Conservation (phyloP, 2,329 filamentous ascomycete species). For the Arthrobotrys sinensis region DNA sequence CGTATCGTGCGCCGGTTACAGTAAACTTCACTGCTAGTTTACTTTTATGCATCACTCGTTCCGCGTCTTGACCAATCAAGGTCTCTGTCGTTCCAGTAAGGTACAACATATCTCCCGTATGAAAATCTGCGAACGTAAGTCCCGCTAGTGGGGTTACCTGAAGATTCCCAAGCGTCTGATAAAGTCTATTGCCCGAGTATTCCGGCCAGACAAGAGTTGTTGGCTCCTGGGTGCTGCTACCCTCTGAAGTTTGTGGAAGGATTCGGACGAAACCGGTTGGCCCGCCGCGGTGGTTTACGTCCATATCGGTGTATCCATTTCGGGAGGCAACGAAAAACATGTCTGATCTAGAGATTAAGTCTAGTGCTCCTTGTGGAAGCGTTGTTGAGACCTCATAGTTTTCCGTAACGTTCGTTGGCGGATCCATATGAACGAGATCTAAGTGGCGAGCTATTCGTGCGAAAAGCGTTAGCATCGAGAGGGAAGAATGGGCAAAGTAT, state of each 20-base stretch:
- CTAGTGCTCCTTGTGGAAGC: conserved; percentile 73
- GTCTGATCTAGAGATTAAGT: conserved; percentile 77
- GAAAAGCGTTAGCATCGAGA: neutral
- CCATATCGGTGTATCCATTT: conserved; percentile 78
- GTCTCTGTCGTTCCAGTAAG: conserved; percentile 79
- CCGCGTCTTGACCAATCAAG: conserved; percentile 76
- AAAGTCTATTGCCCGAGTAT: conserved; percentile 86
- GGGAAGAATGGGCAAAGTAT: conserved; percentile 74
- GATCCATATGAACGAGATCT: conserved; percentile 69
- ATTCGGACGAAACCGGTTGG: conserved; percentile 81
- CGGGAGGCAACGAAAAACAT: conserved; percentile 83
- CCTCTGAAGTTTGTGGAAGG: conserved; percentile 67
- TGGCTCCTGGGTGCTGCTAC: conserved; percentile 65
- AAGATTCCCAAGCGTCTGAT: conserved; percentile 87
- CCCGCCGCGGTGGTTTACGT: conserved; percentile 86
- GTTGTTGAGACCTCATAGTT: conserved; percentile 66
- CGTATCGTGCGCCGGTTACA: conserved; percentile 75
- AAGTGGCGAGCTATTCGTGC: conserved; percentile 71
- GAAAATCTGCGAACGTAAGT: conserved; percentile 81
- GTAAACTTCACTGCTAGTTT: conserved; percentile 81
- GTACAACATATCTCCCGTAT: conserved; percentile 81
- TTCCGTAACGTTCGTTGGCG: conserved; percentile 64
- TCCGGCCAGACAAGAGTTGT: conserved; percentile 80
- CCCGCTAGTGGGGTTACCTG: conserved; percentile 77
- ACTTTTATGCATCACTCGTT: conserved; percentile 76